A percentile compares a stretch with the other conserved stretches of the same genome.
phyloP scores from a whole-genome alignment of 441 rosid species.

The Erodium moschatum region DNA sequence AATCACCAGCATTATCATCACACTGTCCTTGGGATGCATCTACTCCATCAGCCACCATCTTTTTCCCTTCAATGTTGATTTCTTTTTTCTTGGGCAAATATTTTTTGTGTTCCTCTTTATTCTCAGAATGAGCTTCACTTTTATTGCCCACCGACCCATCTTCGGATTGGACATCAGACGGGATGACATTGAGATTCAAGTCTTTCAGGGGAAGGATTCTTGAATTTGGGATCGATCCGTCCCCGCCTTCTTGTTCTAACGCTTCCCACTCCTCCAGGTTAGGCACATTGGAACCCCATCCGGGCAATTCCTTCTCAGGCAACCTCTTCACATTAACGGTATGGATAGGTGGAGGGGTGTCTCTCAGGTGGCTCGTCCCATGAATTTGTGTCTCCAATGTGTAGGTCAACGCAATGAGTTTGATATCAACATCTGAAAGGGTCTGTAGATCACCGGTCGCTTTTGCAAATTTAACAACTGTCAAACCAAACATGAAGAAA shows the following conservation, averaged over 20 bases:
- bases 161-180: slow-evolving; percentile 36
- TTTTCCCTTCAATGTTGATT: slow-evolving; percentile 62
- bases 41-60: slow-evolving; percentile 73
- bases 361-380: slow-evolving; percentile 62
- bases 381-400: slow-evolving; percentile 74
- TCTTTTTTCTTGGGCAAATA: slow-evolving; percentile 50
- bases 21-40: slow-evolving; percentile 69
- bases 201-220: slow-evolving; percentile 74
- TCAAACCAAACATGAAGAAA: slow-evolving; percentile 1
- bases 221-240: slow-evolving; percentile 34
- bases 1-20: slow-evolving; percentile 54
- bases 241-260: slow-evolving; percentile 44
- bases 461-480: slow-evolving; percentile 71
- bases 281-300: slow-evolving; percentile 93
- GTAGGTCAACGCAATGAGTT: slow-evolving; percentile 68
- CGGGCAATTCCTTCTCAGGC: slow-evolving; percentile 80
- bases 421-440: slow-evolving; percentile 78
- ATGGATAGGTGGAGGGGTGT: slow-evolving; percentile 69
- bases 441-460: slow-evolving; percentile 89
- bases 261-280: slow-evolving; percentile 93
- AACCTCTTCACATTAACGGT: slow-evolving; percentile 61
- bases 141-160: slow-evolving; percentile 34
- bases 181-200: slow-evolving; percentile 45
- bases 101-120: slow-evolving; percentile 36
- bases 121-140: slow-evolving; percentile 36